These are phyloP conservation scores for Suillus alpinus DNA, from an alignment of 768 basidiomycete genomes.

Conservation along the genomic window DNA sequence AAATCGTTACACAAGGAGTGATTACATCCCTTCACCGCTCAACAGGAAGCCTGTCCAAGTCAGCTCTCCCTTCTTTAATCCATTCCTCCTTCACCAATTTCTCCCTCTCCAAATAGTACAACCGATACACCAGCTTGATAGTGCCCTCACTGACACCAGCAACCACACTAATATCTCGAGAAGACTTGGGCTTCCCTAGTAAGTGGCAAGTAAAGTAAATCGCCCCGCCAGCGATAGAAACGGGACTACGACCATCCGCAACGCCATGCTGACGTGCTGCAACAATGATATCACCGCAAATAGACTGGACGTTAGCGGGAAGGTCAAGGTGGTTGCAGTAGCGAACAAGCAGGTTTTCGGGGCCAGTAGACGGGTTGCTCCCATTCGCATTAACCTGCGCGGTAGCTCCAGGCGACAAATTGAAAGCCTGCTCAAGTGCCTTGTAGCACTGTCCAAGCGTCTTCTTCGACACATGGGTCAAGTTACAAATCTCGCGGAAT, in stretches of 20 bases:
- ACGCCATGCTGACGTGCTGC: slow-evolving; percentile 80
- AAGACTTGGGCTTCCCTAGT: slow-evolving; percentile 69
- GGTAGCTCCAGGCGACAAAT: slow-evolving; percentile 78
- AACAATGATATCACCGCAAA: slow-evolving; percentile 79
- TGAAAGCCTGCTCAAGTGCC: slow-evolving; percentile 84
- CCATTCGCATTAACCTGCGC: slow-evolving; percentile 39
- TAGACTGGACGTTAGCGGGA: slow-evolving; percentile 76
- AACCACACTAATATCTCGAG: slow-evolving; percentile 84
- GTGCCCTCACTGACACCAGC: slow-evolving; percentile 96
- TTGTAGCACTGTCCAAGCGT: slow-evolving; percentile 92
- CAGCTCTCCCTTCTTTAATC: slow-evolving; percentile 77
- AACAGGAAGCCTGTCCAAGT: slow-evolving; percentile 28
- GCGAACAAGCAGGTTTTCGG: slow-evolving; percentile 86
- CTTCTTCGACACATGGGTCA: slow-evolving; percentile 94
- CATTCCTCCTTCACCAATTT: slow-evolving; percentile 83
- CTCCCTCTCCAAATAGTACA: slow-evolving; percentile 72
- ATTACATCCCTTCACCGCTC: slow-evolving; percentile 18
- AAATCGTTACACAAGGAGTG: background rate
- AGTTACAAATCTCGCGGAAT: slow-evolving; percentile 92
- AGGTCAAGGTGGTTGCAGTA: slow-evolving; percentile 93
- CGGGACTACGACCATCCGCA: slow-evolving; percentile 90
- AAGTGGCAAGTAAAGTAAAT: slow-evolving; percentile 91
- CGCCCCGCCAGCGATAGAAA: slow-evolving; percentile 97
- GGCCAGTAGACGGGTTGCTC: slow-evolving; percentile 54
- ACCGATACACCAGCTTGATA: slow-evolving; percentile 83